A percentile compares a stretch with the other conserved stretches of the same genome.
Conservation (phyloP, 495 filamentous ascomycete species). For the Physcia stellaris region DNA sequence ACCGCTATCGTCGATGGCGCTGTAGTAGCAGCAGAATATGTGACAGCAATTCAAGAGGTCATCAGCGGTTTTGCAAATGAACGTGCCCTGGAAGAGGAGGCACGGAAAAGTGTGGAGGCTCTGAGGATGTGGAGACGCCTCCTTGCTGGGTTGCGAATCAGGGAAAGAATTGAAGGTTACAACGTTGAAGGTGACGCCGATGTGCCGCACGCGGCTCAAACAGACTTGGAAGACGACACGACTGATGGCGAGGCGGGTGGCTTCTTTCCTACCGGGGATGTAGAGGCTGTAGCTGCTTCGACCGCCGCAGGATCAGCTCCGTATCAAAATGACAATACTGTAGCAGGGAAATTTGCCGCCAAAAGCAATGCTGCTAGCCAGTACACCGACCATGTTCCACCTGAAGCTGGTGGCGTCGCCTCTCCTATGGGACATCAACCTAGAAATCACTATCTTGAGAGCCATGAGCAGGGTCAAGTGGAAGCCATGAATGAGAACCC, state of each 20-base stretch:
- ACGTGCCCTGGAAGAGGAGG: constrained; percentile 40
- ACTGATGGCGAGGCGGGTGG: constrained; percentile 25
- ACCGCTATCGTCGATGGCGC: constrained; percentile 67
- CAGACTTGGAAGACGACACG: constrained; percentile 16
- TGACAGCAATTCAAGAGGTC: constrained; percentile 56
- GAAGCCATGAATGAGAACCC: too few relatives aligned
- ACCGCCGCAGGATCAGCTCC: too few relatives aligned
- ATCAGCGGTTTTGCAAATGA: constrained; percentile 50
- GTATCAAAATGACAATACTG: too few relatives aligned
- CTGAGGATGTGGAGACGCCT: constrained; percentile 67
- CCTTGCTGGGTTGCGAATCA: constrained; percentile 60
- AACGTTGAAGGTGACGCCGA: constrained; percentile 32
- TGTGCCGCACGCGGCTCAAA: constrained; percentile 12
- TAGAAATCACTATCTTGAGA: too few relatives aligned
- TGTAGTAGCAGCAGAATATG: constrained; percentile 56
- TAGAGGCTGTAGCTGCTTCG: too few relatives aligned
- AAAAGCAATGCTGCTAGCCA: too few relatives aligned
- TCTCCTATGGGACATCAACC: too few relatives aligned
- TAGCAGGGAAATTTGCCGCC: too few relatives aligned
- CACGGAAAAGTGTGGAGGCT: constrained; percentile 39
- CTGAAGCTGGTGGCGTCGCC: too few relatives aligned
- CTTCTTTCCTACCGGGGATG: constrained; percentile 35
- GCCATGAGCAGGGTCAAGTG: too few relatives aligned
- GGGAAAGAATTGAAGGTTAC: constrained; percentile 58
- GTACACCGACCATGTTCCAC: too few relatives aligned